A percentile compares a stretch with the other conserved stretches of the same genome.
phyloP scores from a whole-genome alignment of 2,329 filamentous ascomycete species.

The Fusarium succisae region DNA sequence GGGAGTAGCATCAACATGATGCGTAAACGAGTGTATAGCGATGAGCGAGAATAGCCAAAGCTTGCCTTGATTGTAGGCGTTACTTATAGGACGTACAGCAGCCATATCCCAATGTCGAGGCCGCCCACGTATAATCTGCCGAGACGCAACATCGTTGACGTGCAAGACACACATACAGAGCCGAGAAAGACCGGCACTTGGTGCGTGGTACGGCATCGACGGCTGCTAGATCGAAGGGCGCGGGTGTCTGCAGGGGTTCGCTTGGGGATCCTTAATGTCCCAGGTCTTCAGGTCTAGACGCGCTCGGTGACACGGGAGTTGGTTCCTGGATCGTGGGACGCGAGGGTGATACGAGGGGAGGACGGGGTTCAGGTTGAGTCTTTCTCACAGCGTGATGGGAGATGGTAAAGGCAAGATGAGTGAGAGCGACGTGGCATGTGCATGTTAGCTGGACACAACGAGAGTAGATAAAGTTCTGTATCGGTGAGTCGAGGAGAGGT shows the following conservation, averaged over 20 bases:
- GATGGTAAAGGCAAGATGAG: neutral
- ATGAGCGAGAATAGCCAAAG: neutral
- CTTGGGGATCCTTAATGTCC: conserved; percentile 28
- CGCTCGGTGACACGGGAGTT: conserved; percentile 2
- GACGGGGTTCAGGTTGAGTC: conserved; percentile 16
- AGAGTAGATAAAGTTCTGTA: neutral
- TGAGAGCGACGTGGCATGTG: neutral
- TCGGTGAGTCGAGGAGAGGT: neutral
- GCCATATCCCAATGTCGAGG: neutral
- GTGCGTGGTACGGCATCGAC: conserved; percentile 16
- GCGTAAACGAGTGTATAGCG: conserved; percentile 25
- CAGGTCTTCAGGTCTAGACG: conserved; percentile 10
- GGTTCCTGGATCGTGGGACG: conserved; percentile 35
- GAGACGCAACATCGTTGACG: conserved; percentile 23
- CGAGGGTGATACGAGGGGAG: conserved; percentile 28
- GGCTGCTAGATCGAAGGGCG: conserved; percentile 19
- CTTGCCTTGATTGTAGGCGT: conserved; percentile 1
- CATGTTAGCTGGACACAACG: neutral
- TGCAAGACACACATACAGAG: neutral
- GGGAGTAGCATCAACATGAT: conserved; percentile 37
- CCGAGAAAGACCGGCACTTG: conserved; percentile 21
- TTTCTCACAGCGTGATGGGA: neutral
- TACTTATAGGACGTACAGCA: conserved; percentile 30
- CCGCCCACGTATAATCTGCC: conserved; percentile 25
- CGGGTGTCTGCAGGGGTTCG: conserved; percentile 29